Evolutionary conservation across 495 filamentous ascomycete genomes (phyloP), one percentile per base, ranked within the genome.

Genomic region (Penicillium herquei): DNA sequence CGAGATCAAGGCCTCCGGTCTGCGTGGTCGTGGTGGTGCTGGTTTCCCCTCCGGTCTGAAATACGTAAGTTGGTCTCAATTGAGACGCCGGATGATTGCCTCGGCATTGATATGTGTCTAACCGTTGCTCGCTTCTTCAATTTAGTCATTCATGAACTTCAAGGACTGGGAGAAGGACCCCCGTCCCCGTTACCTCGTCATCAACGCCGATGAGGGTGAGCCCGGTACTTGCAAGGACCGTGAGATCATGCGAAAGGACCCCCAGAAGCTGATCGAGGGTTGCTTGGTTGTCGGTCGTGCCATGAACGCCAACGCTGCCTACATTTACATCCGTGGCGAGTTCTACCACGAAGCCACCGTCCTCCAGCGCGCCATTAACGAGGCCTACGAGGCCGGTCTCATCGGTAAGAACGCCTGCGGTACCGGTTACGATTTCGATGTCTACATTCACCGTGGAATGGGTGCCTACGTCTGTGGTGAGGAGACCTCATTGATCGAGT

Each of bases 161-260:
- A 96, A 97, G 76, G 95, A 90, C 71, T 98, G 94, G 95, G 92
- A 98, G 64, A 96, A 97, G 80, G 95, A 96, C 69, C 91, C 81
- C 52, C 92, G 95, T 72, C 95, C 95, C 55, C 86, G 94, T 54
- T 98, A 98, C 66, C 81, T 98, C 40, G 92, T 98, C 49, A 89
- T 98, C 78, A 98, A 98, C 65, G 94, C 94, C 60, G 94, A 98
- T 70, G 94, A 98, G 81, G 94, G 94, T 69, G 94, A 98, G 74
- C 94, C 94, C 8, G 94, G 94, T 69, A 98, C 94, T 33, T 98
- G 94, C 87, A 98, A 98, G 78, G 94, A 98, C 72, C 89, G 94
- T 68, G 95, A 98, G 75, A 98, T 98, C 66, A 98, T 98, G 93
- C 91, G 94, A 71, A 98, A 98, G 75, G 95, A 98, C 70, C 94